Percentiles rank a stretch among this genome's conserved stretches.
Evolutionary conservation across 495 filamentous ascomycete species (phyloP).

Genomic region (Aspergillus olivimuriae): DNA sequence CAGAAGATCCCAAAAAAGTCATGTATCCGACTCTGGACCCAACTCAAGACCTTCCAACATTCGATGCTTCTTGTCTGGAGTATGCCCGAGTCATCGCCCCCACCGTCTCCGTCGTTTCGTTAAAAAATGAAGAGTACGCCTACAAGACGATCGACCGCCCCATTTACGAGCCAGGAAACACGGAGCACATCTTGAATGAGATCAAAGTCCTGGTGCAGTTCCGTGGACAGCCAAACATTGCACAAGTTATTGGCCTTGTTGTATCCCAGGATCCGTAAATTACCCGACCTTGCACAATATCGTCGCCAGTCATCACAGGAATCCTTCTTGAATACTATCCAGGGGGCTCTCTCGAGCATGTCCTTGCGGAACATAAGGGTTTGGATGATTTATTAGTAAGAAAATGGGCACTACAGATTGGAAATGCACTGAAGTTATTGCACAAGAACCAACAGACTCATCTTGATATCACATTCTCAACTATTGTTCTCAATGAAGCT

Average conservation of each 20-base stretch:
- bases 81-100: constrained; percentile 4
- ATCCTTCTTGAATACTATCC: constrained; percentile 17
- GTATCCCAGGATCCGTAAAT: constrained; percentile 15
- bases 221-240: constrained; percentile 11
- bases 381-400: constrained; percentile 6
- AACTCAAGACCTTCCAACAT: constrained; percentile 6
- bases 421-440: constrained; percentile 8
- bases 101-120: constrained; percentile 7
- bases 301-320: constrained; percentile 9
- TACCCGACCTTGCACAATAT: constrained; percentile 2
- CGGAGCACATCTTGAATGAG: constrained; percentile 11
- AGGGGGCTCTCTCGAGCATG: constrained; percentile 12
- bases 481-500: constrained; percentile 15
- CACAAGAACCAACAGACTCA: constrained; percentile 8
- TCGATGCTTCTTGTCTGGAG: constrained; percentile 7
- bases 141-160: constrained; percentile 15
- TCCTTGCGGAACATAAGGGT: not conserved
- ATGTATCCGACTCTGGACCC: constrained; percentile 9
- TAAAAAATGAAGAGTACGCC: constrained; percentile 4
- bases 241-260: constrained; percentile 13
- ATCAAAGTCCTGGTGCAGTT: constrained; percentile 11
- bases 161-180: constrained; percentile 10
- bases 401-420: constrained; percentile 12
- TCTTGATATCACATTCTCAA: constrained; percentile 20
- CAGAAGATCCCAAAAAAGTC: constrained; percentile 10